A percentile compares a stretch with the other conserved stretches of the same genome.
phyloP scores from a whole-genome alignment of 2,329 filamentous ascomycete species.

The Arachnomyces sp. region DNA sequence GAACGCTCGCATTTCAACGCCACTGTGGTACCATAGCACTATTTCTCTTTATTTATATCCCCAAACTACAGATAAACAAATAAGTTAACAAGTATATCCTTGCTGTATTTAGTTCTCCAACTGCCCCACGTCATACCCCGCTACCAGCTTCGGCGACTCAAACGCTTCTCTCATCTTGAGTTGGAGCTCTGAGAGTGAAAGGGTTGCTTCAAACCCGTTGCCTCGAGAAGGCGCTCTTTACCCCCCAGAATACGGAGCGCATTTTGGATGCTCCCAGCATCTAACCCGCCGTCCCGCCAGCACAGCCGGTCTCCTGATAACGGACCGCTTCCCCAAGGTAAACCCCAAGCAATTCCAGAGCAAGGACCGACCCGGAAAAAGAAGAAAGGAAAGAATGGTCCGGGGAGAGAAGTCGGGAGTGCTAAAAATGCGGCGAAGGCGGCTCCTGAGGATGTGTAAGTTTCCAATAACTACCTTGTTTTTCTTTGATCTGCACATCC shows the following conservation, averaged over 20 bases:
- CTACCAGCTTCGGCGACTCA: too few species aligned
- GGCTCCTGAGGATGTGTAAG: conserved; percentile 31
- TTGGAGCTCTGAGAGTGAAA: too few species aligned
- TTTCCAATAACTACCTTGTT: conserved; percentile 1
- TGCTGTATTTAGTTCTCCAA: too few species aligned
- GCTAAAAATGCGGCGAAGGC: conserved; percentile 25
- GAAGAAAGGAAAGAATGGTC: conserved; percentile 34
- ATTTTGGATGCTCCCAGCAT: conserved; percentile 37
- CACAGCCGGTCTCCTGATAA: conserved; percentile 29
- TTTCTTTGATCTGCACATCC: too few species aligned
- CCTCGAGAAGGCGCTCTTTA: not conserved
- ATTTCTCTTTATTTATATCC: too few species aligned
- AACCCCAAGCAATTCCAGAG: conserved; percentile 21
- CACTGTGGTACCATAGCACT: too few species aligned
- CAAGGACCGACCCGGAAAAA: conserved; percentile 30
- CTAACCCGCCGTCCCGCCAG: conserved; percentile 31
- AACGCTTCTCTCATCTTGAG: too few species aligned
- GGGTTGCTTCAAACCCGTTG: conserved; percentile 1
- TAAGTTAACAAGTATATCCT: too few species aligned
- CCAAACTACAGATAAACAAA: too few species aligned
- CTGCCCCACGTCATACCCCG: too few species aligned
- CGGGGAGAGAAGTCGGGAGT: conserved; percentile 28
- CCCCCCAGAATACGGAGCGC: conserved; percentile 6
- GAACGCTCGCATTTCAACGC: too few species aligned
- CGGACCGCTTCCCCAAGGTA: conserved; percentile 20